A percentile compares a stretch with the other conserved stretches of the same genome.
phyloP scores from a whole-genome alignment of 257 asterid genomes.

The Nicotiana paniculata region DNA sequence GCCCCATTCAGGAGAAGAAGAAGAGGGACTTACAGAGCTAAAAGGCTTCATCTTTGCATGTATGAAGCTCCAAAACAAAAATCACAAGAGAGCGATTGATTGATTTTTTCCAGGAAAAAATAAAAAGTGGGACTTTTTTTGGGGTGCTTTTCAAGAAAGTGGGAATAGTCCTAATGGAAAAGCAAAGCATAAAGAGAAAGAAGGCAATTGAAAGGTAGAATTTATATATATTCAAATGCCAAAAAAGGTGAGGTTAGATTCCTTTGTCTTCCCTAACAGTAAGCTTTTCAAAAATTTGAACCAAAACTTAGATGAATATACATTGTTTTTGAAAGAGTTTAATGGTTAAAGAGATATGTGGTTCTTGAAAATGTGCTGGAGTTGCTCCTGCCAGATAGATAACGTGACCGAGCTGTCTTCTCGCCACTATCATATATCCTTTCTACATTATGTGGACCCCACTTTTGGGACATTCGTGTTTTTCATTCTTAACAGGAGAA shows the following conservation, averaged over 20 bases:
- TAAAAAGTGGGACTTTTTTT: conserved; percentile 8
- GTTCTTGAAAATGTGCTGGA: background rate
- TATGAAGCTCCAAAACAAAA: conserved; percentile 3
- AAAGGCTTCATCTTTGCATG: conserved; percentile 36
- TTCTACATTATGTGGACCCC: too few relatives aligned
- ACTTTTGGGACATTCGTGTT: too few relatives aligned
- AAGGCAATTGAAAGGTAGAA: conserved; percentile 29
- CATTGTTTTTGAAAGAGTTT: background rate
- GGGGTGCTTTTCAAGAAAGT: conserved; percentile 12
- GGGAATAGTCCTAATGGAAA: conserved; percentile 12
- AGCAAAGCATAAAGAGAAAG: conserved; percentile 41
- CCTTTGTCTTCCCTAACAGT: too few relatives aligned
- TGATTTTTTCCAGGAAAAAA: background rate
- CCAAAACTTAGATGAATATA: too few relatives aligned
- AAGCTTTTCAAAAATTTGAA: too few relatives aligned
- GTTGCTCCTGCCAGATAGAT: background rate
- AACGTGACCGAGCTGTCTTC: conserved; percentile 4
- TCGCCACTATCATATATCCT: background rate
- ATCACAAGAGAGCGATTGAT: background rate
- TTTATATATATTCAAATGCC: background rate
- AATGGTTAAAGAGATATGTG: background rate
- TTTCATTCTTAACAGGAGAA: too few relatives aligned
- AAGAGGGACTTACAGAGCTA: conserved; percentile 30
- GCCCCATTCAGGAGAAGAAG: background rate
- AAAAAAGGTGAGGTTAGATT: too few relatives aligned